Evolutionary conservation across 2,329 filamentous ascomycete species (phyloP), one percentile per base, ranked within the genome.

Genomic region (Albophoma yamanashiensis): DNA sequence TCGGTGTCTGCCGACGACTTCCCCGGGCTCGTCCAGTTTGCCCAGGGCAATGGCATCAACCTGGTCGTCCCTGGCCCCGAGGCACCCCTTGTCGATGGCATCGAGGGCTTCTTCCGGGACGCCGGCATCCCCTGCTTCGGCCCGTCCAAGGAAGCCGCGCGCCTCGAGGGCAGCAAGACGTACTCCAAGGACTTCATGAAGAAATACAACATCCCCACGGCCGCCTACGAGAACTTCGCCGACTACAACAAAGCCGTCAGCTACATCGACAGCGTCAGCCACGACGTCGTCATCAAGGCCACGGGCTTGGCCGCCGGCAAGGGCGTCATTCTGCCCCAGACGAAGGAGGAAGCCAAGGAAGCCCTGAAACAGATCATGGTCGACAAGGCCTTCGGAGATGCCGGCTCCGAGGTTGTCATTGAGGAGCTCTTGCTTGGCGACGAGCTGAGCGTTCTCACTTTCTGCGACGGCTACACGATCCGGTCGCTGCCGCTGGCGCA

Each of bases 131-230:
- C 84, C 67, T 88, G 86, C 74, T 97, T 97, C 70, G 94, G 93
- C 2, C 94, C 94, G 6, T 89, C 87, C 60, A 86, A 89, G 75
- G 85, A 85, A 56, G 93, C 94, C 27, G 92, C 94, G 22, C 83
- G 84, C 53, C 91, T 99, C 83, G 94, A 99, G 76, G 94, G 94
- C 62, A 95, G 90, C 77, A 99, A 99, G 80, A 90, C 93, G 14
- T 97, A 95, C 74, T 92, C 90, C 63, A 99, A 99, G 73, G 92
- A 97, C 74, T 97, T 97, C 71, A 99, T 97, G 94, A 88, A 89
- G 74, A 86, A 88, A 65, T 86, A 96, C 76, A 82, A 83, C 68
- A 96, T 99, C 67, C 92, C 93, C 43, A 97, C 94, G 1, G 94
- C 94, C 20, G 85, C 84, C 45, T 97, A 96, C 77, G 85, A 88